A percentile compares a stretch with the other conserved stretches of the same genome.
phyloP scores from a whole-genome alignment of 2,329 filamentous ascomycete genomes.

The Tolypocladium inflatum region DNA sequence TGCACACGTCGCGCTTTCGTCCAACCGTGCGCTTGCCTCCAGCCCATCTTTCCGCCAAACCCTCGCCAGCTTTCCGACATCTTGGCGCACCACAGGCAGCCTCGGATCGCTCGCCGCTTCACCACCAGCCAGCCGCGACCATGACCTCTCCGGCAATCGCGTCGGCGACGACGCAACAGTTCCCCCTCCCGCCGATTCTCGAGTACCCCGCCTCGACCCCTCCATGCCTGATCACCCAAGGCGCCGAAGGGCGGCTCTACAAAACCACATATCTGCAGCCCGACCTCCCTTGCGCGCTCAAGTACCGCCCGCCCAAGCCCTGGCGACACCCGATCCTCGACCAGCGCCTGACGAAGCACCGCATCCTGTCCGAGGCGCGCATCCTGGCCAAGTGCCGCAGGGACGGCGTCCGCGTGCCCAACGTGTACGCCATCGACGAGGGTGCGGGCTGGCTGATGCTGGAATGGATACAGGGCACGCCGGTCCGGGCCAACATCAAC shows the following conservation, averaged over 20 bases:
- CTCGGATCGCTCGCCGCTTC: neutral
- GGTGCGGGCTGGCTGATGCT: slow-evolving; percentile 64
- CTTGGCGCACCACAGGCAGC: neutral
- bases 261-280: slow-evolving; percentile 69
- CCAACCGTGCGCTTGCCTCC: neutral
- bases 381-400: slow-evolving; percentile 70
- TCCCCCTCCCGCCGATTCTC: slow-evolving; percentile 56
- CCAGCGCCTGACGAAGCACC: slow-evolving; percentile 72
- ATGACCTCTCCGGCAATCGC: slow-evolving; percentile 3
- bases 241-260: slow-evolving; percentile 92
- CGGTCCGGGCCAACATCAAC: slow-evolving; percentile 62
- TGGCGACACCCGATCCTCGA: slow-evolving; percentile 91
- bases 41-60: neutral
- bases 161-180: slow-evolving; percentile 15
- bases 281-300: slow-evolving; percentile 64
- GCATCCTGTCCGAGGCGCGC: slow-evolving; percentile 81
- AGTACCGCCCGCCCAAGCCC: slow-evolving; percentile 82
- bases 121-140: neutral
- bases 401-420: slow-evolving; percentile 75
- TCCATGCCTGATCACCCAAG: slow-evolving; percentile 73
- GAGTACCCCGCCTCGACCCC: slow-evolving; percentile 47
- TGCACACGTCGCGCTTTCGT: neutral
- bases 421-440: slow-evolving; percentile 61
- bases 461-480: slow-evolving; percentile 73
- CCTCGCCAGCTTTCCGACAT: neutral